A percentile compares a stretch with the other conserved stretches of the same genome.
These are phyloP conservation scores for Cladophialophora psammophila DNA, from an alignment of 2,329 filamentous ascomycete genomes.

Conservation along the genomic window DNA sequence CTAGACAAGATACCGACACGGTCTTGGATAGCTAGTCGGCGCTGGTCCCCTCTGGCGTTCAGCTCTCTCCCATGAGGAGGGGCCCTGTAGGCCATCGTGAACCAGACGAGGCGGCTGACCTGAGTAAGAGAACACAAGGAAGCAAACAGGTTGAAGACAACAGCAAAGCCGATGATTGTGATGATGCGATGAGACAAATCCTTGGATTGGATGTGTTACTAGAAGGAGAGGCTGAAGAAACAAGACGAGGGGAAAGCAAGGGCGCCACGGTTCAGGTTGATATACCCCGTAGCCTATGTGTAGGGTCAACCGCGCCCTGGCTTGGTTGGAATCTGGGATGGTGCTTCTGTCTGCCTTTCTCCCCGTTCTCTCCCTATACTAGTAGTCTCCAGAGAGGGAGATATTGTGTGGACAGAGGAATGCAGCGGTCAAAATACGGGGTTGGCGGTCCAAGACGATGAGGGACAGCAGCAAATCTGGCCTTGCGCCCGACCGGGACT, in stretches of 20 bases:
- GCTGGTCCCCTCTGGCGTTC: not conserved
- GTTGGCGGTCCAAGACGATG: constrained; percentile 6
- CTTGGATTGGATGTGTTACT: not conserved
- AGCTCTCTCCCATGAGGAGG: not conserved
- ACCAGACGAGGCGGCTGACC: not conserved
- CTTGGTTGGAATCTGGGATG: not conserved
- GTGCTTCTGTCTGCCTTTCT: not conserved
- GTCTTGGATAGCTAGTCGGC: not conserved
- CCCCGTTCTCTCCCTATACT: not conserved
- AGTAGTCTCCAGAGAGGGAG: not conserved
- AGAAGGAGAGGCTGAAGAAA: constrained; percentile 1
- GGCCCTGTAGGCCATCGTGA: not conserved
- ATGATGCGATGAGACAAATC: not conserved
- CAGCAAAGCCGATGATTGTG: not conserved
- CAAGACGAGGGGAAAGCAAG: not conserved
- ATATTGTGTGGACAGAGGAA: not conserved
- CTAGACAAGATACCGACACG: constrained; percentile 74
- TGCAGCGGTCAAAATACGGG: constrained; percentile 8
- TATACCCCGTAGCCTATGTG: not conserved
- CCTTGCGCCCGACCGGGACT: constrained; percentile 15
- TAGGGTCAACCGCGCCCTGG: not conserved
- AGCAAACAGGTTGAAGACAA: not conserved
- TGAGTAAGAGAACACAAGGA: not conserved
- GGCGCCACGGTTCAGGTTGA: not conserved
- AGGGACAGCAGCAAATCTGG: constrained; percentile 13